Base-by-base conservation (phyloP, 31 red algal species). In the Porphyra umbilicalis region DNA sequence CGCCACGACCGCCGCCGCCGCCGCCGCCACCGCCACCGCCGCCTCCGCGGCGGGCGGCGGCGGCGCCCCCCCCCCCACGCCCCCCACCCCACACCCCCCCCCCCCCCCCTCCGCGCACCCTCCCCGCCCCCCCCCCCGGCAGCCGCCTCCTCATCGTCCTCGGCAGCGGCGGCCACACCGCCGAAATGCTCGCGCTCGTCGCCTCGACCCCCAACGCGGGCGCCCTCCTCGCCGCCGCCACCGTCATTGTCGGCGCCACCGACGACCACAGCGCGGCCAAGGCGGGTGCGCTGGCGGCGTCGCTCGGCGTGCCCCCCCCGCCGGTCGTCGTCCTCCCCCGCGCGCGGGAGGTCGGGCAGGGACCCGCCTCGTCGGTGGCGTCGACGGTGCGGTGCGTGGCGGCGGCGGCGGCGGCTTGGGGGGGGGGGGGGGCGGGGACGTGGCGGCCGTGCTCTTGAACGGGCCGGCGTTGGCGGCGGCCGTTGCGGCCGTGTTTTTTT, bases 111-210 rank as follows among this genome's bases (percentile, higher is more conserved):
- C 33, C 39, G 1, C 71, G 35, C 80, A 68, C 25, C 10, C 15
- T 74, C 57, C 25, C 10, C 33, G 77, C 30, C 77, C 35, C 77
- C 33, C 8, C 32, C 38, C 42, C 71, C n/a, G 20, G 36, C 33
- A 25, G 39, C 88, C n/a, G 10, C 75, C 30, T 81, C 77, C 75
- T 91, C 33, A 38, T 89, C 14, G 88, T 97, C n/a, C 83, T 97
- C 31, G 95, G 95, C 38, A 92, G 88, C 34, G 95, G 92, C 68
- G 95, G 91, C 8, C 95, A 94, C 83, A 97, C 95, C 13, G 76
- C 95, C 34, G 95, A 97, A 79, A 85, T 97, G 80, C 88, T 92
- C 30, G 32, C 85, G 34, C 68, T 96, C 34, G 79, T 95, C 75
- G 16, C 25, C 33, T 33, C 82, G 9, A 33, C 6, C 36, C 39